phyloP scores from a whole-genome alignment of 345 rosid genomes.

The Salix koriyanagi region DNA sequence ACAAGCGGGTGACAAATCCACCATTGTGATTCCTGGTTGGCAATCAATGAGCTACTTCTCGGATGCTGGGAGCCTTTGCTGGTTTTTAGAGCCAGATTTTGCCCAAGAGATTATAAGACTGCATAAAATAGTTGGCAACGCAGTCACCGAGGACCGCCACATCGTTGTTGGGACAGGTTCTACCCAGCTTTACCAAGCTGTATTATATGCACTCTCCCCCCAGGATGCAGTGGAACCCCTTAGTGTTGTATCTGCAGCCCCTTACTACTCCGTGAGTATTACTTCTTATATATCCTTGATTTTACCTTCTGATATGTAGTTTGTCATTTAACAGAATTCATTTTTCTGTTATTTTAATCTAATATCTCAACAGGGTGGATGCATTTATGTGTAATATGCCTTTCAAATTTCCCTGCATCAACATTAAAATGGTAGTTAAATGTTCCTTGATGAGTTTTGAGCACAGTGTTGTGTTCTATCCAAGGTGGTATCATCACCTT shows the following conservation, averaged over 20 bases:
- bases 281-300: neutral
- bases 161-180: conserved; percentile 93
- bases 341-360: neutral
- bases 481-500: neutral
- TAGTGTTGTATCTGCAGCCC: conserved; percentile 75
- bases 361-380: neutral
- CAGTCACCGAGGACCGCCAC: conserved; percentile 54
- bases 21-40: conserved; percentile 79
- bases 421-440: neutral
- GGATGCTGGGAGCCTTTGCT: conserved; percentile 58
- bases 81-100: conserved; percentile 85
- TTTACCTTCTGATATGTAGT: neutral
- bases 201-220: conserved; percentile 69
- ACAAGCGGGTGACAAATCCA: conserved; percentile 59
- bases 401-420: neutral
- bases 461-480: neutral
- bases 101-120: conserved; percentile 55
- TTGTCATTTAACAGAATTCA: neutral
- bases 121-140: conserved; percentile 76
- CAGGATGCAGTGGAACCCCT: conserved; percentile 54
- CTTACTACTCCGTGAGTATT: conserved; percentile 69
- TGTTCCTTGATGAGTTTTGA: neutral
- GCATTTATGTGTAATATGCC: neutral
- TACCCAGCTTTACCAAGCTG: conserved; percentile 81
- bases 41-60: conserved; percentile 85